Evolutionary conservation across 176 grass and related monocot genomes (phyloP), one percentile per base, ranked within the genome.

Genomic region (Ensete glaucum): DNA sequence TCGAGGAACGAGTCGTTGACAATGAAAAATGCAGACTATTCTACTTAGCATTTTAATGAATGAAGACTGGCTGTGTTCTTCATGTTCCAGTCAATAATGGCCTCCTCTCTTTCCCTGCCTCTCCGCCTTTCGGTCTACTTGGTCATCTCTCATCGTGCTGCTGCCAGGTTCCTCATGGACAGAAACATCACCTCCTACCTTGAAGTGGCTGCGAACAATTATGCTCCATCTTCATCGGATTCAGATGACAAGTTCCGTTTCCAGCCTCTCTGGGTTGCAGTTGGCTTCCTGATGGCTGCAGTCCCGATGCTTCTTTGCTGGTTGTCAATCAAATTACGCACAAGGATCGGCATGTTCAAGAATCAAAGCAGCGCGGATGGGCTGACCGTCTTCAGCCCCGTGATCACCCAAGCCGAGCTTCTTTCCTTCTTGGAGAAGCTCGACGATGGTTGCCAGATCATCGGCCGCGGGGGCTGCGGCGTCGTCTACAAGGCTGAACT

Each of bases 361-460:
- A 62, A 93, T 0, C 83, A 85, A 77, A 78, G 59, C 29, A 62
- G 0, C 9, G 49, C 67, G 0, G 80, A 82, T 3, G 88, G 82
- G 4, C 64, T 65, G 9, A 50, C 62, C 54, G 92, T 97, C 86
- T 97, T 83, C 83, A 97, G 82, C 20, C 90, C 93, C 24, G 86
- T 90, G 76, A 51, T 88, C 81, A 75, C 34, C 17, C 53, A 74
- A 0, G 48, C 57, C 9, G 84, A 90, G 2, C 70, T 86, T 70
- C 87, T 96, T 5, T 53, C 81, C 27, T 92, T 96, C 73, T 82
- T 92, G 20, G 83, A 96, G 69, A 88, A 90, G 78, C 85, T 92
- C 0, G 87, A 90, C 15, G 79, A 74, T 10, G 62, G 21, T 64
- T 2, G 22, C 21, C 63, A 54, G n/a, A 13, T 77, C 34, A 51